Evolutionary conservation across 1,139 yeast genomes (phyloP).

Genomic region (Hanseniaspora sp.): DNA sequence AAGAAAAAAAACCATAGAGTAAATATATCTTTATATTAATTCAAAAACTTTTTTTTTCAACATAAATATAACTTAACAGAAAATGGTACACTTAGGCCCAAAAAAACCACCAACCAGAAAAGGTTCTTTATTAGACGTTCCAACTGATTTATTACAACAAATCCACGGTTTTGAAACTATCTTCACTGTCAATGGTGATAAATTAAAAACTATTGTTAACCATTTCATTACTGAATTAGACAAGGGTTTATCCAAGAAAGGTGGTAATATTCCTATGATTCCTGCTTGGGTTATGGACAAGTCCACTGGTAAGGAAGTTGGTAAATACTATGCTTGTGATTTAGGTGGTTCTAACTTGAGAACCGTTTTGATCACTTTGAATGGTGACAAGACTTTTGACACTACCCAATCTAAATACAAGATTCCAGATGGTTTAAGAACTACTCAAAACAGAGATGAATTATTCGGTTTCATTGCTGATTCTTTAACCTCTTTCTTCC

Average conservation of each 20-base stretch:
- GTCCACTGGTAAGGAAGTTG: conserved; percentile 85
- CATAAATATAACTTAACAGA: conserved; percentile 4
- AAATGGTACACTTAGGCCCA: conserved; percentile 77
- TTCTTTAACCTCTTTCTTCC: conserved; percentile 53
- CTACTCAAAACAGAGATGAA: conserved; percentile 57
- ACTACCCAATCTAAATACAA: conserved; percentile 73
- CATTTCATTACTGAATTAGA: conserved; percentile 65
- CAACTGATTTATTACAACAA: conserved; percentile 50
- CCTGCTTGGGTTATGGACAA: conserved; percentile 92
- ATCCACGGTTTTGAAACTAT: conserved; percentile 49
- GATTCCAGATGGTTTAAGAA: conserved; percentile 65
- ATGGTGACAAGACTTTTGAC: conserved; percentile 69
- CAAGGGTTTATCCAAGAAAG: conserved; percentile 62
- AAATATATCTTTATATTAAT: background rate
- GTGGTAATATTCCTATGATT: conserved; percentile 90
- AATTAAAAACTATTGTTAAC: conserved; percentile 52
- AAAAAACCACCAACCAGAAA: conserved; percentile 72
- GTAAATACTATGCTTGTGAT: conserved; percentile 84
- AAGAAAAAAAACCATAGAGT: background rate
- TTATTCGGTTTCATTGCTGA: conserved; percentile 81
- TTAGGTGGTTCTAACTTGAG: conserved; percentile 92
- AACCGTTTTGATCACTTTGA: conserved; percentile 71
- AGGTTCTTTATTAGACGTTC: conserved; percentile 69
- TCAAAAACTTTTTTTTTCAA: background rate
- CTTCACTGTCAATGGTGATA: conserved; percentile 52